Conservation (phyloP, 2,329 filamentous ascomycete species). For the Neopestalotiopsis clavispora region DNA sequence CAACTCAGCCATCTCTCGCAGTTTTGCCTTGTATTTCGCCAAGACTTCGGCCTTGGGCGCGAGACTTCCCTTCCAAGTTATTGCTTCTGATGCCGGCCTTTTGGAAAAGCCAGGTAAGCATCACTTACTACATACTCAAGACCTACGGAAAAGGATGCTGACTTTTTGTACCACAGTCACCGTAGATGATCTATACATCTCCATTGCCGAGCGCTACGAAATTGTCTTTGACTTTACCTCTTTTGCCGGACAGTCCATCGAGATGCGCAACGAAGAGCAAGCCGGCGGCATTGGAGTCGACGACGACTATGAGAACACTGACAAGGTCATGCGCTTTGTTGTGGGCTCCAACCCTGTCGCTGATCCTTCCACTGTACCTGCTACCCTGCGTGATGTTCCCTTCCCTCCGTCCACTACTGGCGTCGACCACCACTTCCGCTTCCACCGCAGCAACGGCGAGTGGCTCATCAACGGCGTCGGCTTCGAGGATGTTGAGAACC, state of each 20-base stretch:
- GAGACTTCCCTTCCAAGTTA: constrained; percentile 53
- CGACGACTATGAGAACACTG: constrained; percentile 55
- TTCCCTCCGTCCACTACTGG: constrained; percentile 41
- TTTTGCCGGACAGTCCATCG: constrained; percentile 53
- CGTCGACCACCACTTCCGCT: constrained; percentile 50
- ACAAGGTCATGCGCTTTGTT: constrained; percentile 57
- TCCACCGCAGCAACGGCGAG: constrained; percentile 47
- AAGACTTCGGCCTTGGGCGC: constrained; percentile 33
- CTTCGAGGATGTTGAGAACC: constrained; percentile 50
- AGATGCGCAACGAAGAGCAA: constrained; percentile 39
- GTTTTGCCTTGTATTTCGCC: constrained; percentile 53
- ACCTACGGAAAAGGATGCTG: constrained; percentile 25
- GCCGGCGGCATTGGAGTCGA: constrained; percentile 45
- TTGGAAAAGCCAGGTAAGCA: constrained; percentile 44
- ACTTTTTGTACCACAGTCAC: constrained; percentile 29
- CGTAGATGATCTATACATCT: constrained; percentile 43
- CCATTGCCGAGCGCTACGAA: constrained; percentile 64
- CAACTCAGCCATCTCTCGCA: constrained; percentile 51
- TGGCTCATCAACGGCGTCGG: constrained; percentile 57
- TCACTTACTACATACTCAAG: not conserved
- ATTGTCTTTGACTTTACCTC: constrained; percentile 59
- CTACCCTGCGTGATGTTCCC: constrained; percentile 40
- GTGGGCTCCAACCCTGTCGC: constrained; percentile 43
- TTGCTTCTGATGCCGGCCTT: constrained; percentile 59
- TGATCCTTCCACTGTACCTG: constrained; percentile 41